These are phyloP conservation scores for Terfezia boudieri DNA, from an alignment of 495 filamentous ascomycete species.

Conservation along the genomic window DNA sequence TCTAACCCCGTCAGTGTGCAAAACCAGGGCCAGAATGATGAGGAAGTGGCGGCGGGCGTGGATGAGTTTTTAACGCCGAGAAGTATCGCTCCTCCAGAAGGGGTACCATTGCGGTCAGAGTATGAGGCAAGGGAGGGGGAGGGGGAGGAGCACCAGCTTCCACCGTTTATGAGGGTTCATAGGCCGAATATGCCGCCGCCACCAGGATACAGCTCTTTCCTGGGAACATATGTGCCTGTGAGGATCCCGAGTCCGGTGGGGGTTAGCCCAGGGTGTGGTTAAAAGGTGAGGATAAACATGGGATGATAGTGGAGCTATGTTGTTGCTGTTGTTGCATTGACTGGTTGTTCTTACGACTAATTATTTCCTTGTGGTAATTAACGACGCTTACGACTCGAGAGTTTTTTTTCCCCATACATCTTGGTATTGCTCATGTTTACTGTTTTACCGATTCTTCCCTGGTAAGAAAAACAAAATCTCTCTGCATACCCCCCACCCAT, in stretches of 20 bases:
- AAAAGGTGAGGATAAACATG: background rate
- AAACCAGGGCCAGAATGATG: constrained; percentile 20
- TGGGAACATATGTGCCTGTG: constrained; percentile 1
- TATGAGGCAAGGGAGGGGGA: background rate
- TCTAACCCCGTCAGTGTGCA: constrained; percentile 15
- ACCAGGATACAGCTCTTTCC: constrained; percentile 10
- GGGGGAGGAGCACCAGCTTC: background rate
- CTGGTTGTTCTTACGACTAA: too few relatives aligned
- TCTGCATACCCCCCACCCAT: too few relatives aligned
- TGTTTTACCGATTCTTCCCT: too few relatives aligned
- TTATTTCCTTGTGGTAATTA: too few relatives aligned
- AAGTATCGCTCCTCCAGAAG: constrained; percentile 20
- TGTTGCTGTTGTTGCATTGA: too few relatives aligned
- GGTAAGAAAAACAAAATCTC: too few relatives aligned
- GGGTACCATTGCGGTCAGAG: background rate
- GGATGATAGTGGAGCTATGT: too few relatives aligned
- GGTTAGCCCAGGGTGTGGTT: constrained; percentile 13
- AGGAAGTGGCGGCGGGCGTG: constrained; percentile 19
- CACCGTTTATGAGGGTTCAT: background rate
- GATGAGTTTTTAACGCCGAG: constrained; percentile 30
- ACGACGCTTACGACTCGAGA: too few relatives aligned
- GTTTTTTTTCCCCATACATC: too few relatives aligned
- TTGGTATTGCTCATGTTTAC: too few relatives aligned
- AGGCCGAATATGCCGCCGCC: constrained; percentile 2
- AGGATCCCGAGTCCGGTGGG: constrained; percentile 11